Evolutionary conservation across 805 yeast genomes (phyloP), one percentile per base, ranked within the genome.

Genomic region (Nakazawaea holstii): DNA sequence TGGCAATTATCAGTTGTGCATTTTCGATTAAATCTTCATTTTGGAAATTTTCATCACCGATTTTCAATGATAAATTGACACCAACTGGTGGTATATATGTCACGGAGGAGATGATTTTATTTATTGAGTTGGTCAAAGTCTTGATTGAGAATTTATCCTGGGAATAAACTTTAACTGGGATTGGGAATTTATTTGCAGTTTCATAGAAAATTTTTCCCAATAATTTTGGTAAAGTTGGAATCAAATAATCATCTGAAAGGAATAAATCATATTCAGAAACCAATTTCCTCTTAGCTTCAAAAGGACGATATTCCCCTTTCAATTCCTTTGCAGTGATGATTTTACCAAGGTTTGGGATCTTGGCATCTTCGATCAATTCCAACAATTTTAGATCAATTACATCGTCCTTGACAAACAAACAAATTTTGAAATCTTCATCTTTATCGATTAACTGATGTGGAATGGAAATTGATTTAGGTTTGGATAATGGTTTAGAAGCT

Each of bases 251-350:
- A 67, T 94, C 99, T 45, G 88, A 83, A 38, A 94, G 61, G 64
- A 94, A 87, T 51, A 89, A 54, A 57, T 90, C 95, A 61, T 78
- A 87, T 49, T 79, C 81, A 13, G 73, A 63, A 38, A 75, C 66
- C 51, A 94, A 78, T 52, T 81, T 83, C 63, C 97, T 82, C 64
- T 90, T 82, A 50, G 90, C 83, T 66, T 94, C 97, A 58, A 70
- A 94, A n/a, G 87, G 79, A 68, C 89, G 89, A 74, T 81, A 92
- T 51, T 84, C 85, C 31, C 90, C 87, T 64, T 88, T 88, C 53
- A 94, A 73, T 55, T 89, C 85, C 40, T 79, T 73, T 47, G 84
- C 83, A 6, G 94, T 76, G 31, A 90, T 73, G 46, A 91, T 81
- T 57, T 76, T 74, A 20, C 64, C 49, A 39, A 79, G 64, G 35